Base-by-base conservation (phyloP, 768 basidiomycete genomes). In the Rhizopogon vesiculosus region DNA sequence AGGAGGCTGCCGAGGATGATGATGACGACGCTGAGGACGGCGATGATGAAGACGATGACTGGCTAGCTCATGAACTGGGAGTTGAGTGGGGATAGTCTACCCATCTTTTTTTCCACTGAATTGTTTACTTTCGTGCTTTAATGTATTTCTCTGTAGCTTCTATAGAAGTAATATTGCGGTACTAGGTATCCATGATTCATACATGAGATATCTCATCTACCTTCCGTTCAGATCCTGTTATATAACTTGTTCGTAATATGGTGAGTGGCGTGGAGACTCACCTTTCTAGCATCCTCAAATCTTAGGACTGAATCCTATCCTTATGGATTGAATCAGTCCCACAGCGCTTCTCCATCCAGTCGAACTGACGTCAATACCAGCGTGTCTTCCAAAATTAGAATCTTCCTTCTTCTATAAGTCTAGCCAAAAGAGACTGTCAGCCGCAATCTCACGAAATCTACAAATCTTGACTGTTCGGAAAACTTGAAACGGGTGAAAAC, bases 51-150 rank as follows among this genome's bases (percentile, higher is more conserved):
- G 87, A 88, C 4, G 88, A 89, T 42, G 89, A 91, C 66, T 90
- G 90, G 66, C 73, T 91, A n/a, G 84, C 88, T n/a, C 78, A 85
- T 40, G 90, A 87, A 64, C 74, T 91, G 61, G 87, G 83, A 65
- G 86, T 86, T 66, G 88, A 90, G 57, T 82, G 79, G 82, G 85
- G 87, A 81, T 91, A 84, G 70, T 61, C 15, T 39, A 10, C 25
- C 45, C 35, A 52, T 58, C 39, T 45, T 50, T 13, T 19, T 55
- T n/a, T n/a, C n/a, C 51, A 43, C 19, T 38, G 35, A 50, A 48
- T 53, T 49, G 7, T 40, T 29, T 41, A 56, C 42, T 56, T 45
- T 46, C 35, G 31, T 48, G 55, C 61, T 62, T 60, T 62, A 60
- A 45, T 61, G 56, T 68, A 53, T 59, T 29, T 51, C 42, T 7